These are phyloP conservation scores for Hirschfeldia incana DNA, from an alignment of 345 rosid species.

Conservation along the genomic window DNA sequence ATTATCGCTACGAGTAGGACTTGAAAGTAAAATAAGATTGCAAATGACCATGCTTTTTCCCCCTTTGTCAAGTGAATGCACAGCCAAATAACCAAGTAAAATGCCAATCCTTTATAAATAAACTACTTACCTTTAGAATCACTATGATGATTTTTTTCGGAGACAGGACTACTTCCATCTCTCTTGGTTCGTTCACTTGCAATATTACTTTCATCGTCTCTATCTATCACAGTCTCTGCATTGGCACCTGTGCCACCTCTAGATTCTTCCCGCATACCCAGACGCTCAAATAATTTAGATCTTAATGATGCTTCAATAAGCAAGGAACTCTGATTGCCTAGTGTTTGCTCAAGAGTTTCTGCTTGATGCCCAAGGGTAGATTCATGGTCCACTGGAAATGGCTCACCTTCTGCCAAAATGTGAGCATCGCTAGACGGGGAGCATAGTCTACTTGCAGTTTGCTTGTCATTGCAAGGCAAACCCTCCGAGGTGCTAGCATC, in stretches of 20 bases:
- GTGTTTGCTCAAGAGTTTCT: conserved; percentile 38
- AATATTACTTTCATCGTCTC: conserved; percentile 51
- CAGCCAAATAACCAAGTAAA: conserved; percentile 16
- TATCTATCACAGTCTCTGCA: conserved; percentile 49
- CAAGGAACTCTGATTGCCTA: conserved; percentile 52
- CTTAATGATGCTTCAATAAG: conserved; percentile 84
- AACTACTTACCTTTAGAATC: conserved; percentile 52
- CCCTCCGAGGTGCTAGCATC: conserved; percentile 89
- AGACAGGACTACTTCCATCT: conserved; percentile 47
- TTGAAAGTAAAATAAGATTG: conserved; percentile 12
- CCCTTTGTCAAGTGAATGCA: neutral
- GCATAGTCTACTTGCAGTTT: conserved; percentile 45
- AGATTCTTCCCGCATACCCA: conserved; percentile 51
- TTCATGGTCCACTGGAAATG: conserved; percentile 53
- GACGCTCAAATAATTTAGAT: conserved; percentile 74
- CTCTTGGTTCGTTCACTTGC: conserved; percentile 66
- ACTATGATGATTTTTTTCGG: conserved; percentile 46
- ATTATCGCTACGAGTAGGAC: conserved; percentile 7
- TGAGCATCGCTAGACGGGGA: conserved; percentile 57
- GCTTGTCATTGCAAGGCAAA: conserved; percentile 53
- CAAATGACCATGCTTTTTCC: neutral
- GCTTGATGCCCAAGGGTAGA: conserved; percentile 40
- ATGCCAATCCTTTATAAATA: neutral
- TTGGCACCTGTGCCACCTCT: conserved; percentile 43
- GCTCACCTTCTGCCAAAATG: conserved; percentile 61